These are phyloP conservation scores for Paramecium sonneborni DNA, from an alignment of 73 alveolate species.

Conservation along the genomic window DNA sequence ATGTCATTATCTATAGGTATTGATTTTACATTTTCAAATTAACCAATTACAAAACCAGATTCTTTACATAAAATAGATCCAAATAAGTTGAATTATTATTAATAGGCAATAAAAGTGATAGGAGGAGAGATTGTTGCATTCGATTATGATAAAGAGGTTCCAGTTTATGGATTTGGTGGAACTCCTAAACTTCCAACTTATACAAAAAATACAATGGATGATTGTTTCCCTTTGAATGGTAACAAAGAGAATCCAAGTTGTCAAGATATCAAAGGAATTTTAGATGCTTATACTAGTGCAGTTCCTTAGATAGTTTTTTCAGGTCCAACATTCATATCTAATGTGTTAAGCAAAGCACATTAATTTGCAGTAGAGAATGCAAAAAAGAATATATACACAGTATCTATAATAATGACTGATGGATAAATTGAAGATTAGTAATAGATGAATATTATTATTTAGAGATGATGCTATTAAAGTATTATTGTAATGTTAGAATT, in stretches of 20 bases:
- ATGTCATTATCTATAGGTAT: constrained; percentile 39
- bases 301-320: constrained; percentile 24
- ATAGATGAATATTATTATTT: not conserved
- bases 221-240: constrained; percentile 49
- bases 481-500: constrained; percentile 49
- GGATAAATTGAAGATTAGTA: constrained; percentile 63
- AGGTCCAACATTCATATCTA: constrained; percentile 21
- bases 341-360: not conserved
- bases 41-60: constrained; percentile 32
- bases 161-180: constrained; percentile 58
- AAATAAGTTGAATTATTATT: constrained; percentile 19
- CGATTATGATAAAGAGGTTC: constrained; percentile 49
- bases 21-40: constrained; percentile 46
- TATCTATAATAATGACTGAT: not conserved
- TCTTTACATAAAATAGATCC: constrained; percentile 4
- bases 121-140: constrained; percentile 49
- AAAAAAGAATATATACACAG: constrained; percentile 38
- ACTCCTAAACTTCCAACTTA: constrained; percentile 40
- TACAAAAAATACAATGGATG: constrained; percentile 51
- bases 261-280: constrained; percentile 9
- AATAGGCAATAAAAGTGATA: constrained; percentile 20
- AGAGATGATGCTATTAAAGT: constrained; percentile 50
- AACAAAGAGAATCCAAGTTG: constrained; percentile 29
- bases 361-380: constrained; percentile 29
- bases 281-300: not conserved